phyloP scores from a whole-genome alignment of 495 filamentous ascomycete genomes.

The Podospora australis region DNA sequence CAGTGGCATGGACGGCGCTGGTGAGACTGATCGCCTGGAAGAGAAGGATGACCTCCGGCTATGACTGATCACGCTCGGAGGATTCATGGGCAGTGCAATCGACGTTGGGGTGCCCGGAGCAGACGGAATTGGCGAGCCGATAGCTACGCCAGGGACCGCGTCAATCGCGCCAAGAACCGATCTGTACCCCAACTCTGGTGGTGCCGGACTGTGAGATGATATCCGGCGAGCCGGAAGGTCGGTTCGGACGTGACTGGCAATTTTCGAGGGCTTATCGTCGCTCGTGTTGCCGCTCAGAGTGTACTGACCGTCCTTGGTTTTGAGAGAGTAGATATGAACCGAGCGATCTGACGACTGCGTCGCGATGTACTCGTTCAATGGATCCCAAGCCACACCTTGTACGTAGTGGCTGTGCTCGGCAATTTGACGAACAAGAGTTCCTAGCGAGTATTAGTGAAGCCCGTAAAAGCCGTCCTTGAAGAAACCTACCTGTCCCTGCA shows the following conservation, averaged over 20 bases:
- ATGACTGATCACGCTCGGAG: slow-evolving; percentile 77
- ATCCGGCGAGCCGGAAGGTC: slow-evolving; percentile 86
- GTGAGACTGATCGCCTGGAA: slow-evolving; percentile 86
- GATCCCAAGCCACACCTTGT: slow-evolving; percentile 98
- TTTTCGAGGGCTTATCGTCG: slow-evolving; percentile 38
- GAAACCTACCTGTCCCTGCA: slow-evolving; percentile 68
- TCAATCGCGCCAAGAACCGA: slow-evolving; percentile 48
- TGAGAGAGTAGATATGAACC: slow-evolving; percentile 92
- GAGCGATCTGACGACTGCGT: slow-evolving; percentile 98
- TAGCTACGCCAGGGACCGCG: slow-evolving; percentile 49
- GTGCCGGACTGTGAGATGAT: slow-evolving; percentile 87
- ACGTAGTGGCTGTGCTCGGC: slow-evolving; percentile 99
- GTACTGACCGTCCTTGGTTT: slow-evolving; percentile 94
- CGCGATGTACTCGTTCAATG: slow-evolving; percentile 94
- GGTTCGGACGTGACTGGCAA: slow-evolving; percentile 63
- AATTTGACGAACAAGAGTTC: slow-evolving; percentile 88
- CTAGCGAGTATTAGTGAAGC: slow-evolving; percentile 36
- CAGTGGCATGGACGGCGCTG: slow-evolving; percentile 89
- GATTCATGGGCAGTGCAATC: slow-evolving; percentile 91
- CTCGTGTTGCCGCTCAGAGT: slow-evolving; percentile 57
- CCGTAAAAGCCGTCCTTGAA: not conserved
- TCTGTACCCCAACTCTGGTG: slow-evolving; percentile 62
- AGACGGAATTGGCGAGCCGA: slow-evolving; percentile 81
- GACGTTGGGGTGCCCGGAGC: slow-evolving; percentile 93
- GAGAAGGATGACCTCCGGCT: slow-evolving; percentile 93